Base-by-base conservation (phyloP, 1,284 basidiomycete species). In the Leccinum solheimii region DNA sequence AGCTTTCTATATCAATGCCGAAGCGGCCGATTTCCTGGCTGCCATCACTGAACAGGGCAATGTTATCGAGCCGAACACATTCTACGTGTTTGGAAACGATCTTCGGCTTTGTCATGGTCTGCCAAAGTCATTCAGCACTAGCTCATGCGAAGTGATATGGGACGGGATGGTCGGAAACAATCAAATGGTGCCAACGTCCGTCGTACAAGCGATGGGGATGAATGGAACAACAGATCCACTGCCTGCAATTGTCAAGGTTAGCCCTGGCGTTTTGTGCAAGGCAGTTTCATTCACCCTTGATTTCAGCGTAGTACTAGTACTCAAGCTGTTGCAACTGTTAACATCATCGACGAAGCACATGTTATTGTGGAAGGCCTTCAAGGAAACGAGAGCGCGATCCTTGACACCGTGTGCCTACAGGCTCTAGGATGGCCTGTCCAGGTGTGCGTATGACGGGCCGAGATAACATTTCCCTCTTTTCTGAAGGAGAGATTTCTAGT, bases 351-450 rank as follows among this genome's bases (percentile, higher is more conserved):
- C 43, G 70, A 73, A 6, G 71, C 72, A 3, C 75, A 72, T 51
- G 81, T 86, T 43, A 75, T 72, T n/a, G 72, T 87, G 34, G 73
- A 75, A 52, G 83, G 83, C 2, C 63, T 77, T 48, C 77, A 76
- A 13, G 73, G 71, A 61, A 61, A 75, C 32, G 64, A 73, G 38
- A 69, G 69, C 13, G 75, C 78, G 21, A 71, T 74, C 13, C 70
- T 88, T 48, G 72, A 78, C 56, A 67, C 69, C 32, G 78, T 68
- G 38, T 91, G 89, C 67, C 72, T 88, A 57, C 77, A 78, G 73
- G 77, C 85, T 32, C 74, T 91, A 61, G 86, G 86, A 71, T 91
- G 85, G 83, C 89, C 89, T 5, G 78, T 85, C 43, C 80, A 81
- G 55, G 75, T 79, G 88, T 90, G 74, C 68, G 62, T 57, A 50